These are phyloP conservation scores for Thecaphora thlaspeos DNA, from an alignment of 1,284 basidiomycete genomes.

Conservation along the genomic window DNA sequence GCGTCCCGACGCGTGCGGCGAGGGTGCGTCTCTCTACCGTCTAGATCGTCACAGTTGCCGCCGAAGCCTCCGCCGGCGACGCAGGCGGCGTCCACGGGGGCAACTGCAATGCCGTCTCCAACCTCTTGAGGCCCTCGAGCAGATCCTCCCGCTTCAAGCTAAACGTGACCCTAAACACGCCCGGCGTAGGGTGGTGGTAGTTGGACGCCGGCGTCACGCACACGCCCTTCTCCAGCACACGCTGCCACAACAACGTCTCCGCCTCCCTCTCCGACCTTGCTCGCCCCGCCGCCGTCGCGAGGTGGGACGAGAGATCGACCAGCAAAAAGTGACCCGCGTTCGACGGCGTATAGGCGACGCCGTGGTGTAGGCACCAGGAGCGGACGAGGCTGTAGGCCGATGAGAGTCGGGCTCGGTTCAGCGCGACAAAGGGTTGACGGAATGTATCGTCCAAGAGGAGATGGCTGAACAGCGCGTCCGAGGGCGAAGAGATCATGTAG, in stretches of 20 bases:
- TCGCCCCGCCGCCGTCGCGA: slow-evolving; percentile 65
- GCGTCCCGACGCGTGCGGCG: too few species aligned
- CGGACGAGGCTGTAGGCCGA: slow-evolving; percentile 13
- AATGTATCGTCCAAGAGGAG: slow-evolving; percentile 23
- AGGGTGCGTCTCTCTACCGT: too few species aligned
- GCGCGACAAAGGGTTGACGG: slow-evolving; percentile 64
- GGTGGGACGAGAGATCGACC: slow-evolving; percentile 79
- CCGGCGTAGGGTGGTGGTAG: neutral
- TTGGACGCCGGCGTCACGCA: slow-evolving; percentile 6
- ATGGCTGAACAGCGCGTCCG: slow-evolving; percentile 63
- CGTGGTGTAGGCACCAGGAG: slow-evolving; percentile 12
- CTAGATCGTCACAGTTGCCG: too few species aligned
- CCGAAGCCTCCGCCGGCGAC: too few species aligned
- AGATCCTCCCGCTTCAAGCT: neutral
- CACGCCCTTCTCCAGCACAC: slow-evolving; percentile 3
- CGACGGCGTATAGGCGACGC: slow-evolving; percentile 8
- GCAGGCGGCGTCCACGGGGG: too few species aligned
- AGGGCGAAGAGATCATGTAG: slow-evolving; percentile 31
- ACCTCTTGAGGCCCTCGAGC: neutral
- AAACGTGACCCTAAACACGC: neutral
- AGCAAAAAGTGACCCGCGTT: slow-evolving; percentile 62
- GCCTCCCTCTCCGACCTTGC: neutral
- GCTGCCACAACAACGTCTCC: slow-evolving; percentile 17
- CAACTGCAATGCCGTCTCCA: neutral
- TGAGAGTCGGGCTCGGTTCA: slow-evolving; percentile 12